Evolutionary conservation across 768 basidiomycete genomes (phyloP).

Genomic region (Tubosaeta sp.): DNA sequence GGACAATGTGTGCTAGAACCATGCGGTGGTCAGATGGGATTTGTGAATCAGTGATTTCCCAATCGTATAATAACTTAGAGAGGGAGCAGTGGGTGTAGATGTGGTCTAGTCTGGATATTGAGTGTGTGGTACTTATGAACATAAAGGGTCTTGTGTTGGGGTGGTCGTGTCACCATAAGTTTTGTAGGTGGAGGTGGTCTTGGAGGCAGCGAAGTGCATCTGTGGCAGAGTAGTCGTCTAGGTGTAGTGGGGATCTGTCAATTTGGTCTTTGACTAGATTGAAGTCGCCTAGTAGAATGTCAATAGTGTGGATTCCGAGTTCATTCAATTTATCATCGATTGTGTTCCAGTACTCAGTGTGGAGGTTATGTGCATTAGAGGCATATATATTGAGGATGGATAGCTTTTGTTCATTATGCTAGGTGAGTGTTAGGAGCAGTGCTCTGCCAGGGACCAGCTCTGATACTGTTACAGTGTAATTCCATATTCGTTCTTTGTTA

Average conservation of each 20-base stretch:
- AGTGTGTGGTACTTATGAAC: neutral
- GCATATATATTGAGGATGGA: constrained; percentile 34
- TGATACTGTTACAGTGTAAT: neutral
- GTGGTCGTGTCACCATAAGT: neutral
- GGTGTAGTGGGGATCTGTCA: constrained; percentile 30
- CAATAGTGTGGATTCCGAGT: neutral
- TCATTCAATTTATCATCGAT: neutral
- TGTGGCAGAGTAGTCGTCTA: no score
- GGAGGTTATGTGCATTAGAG: constrained; percentile 28
- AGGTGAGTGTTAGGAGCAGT: neutral
- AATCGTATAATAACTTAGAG: neutral
- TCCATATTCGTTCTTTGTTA: no score
- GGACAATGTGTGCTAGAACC: neutral
- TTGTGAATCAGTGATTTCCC: neutral
- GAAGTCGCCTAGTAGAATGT: constrained; percentile 39
- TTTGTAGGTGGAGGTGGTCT: neutral
- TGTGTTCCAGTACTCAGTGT: constrained; percentile 28
- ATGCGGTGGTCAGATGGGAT: constrained; percentile 9
- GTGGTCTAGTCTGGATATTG: neutral
- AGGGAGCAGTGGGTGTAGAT: neutral
- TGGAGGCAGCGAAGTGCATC: constrained; percentile 12
- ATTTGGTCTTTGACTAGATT: constrained; percentile 39
- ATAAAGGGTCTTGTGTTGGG: neutral
- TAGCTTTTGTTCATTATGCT: constrained; percentile 1
- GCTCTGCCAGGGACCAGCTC: neutral